Percentiles rank a stretch among this genome's conserved stretches.
Conservation (phyloP, 2,329 filamentous ascomycete species). For the Ciborinia camelliae region DNA sequence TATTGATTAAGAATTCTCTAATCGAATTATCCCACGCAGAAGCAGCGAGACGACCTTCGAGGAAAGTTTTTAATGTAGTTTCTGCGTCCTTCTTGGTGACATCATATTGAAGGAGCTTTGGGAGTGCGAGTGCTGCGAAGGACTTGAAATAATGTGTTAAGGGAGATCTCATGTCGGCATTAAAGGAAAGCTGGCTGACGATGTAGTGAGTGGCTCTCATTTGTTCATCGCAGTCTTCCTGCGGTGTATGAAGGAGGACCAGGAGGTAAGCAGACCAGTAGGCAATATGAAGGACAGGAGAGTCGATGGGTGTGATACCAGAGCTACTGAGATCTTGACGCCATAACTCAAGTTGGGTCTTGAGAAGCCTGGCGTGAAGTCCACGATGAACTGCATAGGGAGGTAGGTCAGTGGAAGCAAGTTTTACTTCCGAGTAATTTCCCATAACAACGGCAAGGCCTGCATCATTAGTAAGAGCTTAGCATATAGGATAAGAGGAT, state of each 20-base stretch:
- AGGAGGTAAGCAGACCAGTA: slow-evolving; percentile 70
- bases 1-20: slow-evolving; percentile 40
- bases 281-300: slow-evolving; percentile 59
- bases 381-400: slow-evolving; percentile 42
- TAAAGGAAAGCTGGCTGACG: slow-evolving; percentile 54
- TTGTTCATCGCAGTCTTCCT: slow-evolving; percentile 53
- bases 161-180: slow-evolving; percentile 55
- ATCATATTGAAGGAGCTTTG: slow-evolving; percentile 55
- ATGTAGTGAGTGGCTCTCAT: slow-evolving; percentile 59
- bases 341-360: slow-evolving; percentile 61
- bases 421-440: slow-evolving; percentile 48
- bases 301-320: slow-evolving; percentile 48
- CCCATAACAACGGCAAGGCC: slow-evolving; percentile 58
- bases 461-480: slow-evolving; percentile 33
- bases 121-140: slow-evolving; percentile 57
- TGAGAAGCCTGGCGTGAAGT: slow-evolving; percentile 48
- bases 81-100: slow-evolving; percentile 56
- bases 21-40: slow-evolving; percentile 57
- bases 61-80: slow-evolving; percentile 52
- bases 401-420: slow-evolving; percentile 44
- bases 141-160: slow-evolving; percentile 65
- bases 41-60: slow-evolving; percentile 50
- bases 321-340: slow-evolving; percentile 59
- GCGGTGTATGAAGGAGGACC: slow-evolving; percentile 49
- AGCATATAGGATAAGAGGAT: background rate